These are phyloP conservation scores for Penicillium malachiteum DNA, from an alignment of 495 filamentous ascomycete species.

Conservation along the genomic window DNA sequence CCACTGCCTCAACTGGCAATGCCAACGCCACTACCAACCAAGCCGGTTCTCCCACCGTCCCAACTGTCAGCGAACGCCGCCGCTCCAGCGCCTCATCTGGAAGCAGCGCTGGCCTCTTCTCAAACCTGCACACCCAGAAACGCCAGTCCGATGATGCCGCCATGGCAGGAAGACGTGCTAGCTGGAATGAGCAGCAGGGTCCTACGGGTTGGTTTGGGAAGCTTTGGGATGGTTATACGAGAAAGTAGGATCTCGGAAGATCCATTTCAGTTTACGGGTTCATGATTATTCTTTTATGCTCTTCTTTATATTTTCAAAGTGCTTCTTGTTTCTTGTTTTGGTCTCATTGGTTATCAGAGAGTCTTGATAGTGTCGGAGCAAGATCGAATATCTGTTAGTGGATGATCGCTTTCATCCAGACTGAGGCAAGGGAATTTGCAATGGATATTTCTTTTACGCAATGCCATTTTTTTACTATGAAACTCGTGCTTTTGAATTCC, in stretches of 20 bases:
- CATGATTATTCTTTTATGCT: neutral
- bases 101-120: conserved; percentile 39
- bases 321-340: too few species aligned
- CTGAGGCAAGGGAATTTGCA: too few species aligned
- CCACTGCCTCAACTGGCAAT: conserved; percentile 20
- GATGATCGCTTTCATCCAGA: too few species aligned
- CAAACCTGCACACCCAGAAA: conserved; percentile 52
- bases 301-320: neutral
- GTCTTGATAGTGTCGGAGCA: too few species aligned
- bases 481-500: too few species aligned
- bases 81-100: conserved; percentile 33
- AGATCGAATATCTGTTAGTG: too few species aligned
- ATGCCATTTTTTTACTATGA: too few species aligned
- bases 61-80: conserved; percentile 29
- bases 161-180: conserved; percentile 40
- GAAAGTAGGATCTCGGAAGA: conserved; percentile 6
- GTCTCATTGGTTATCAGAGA: neutral
- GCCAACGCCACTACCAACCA: conserved; percentile 3
- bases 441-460: too few species aligned
- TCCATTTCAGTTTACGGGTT: neutral
- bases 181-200: conserved; percentile 50
- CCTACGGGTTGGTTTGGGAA: conserved; percentile 47
- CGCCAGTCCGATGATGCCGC: conserved; percentile 42
- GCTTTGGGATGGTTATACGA: conserved; percentile 55
- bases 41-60: conserved; percentile 7